phyloP scores from a whole-genome alignment of 306 rosid genomes.

The Prunus mongolica region DNA sequence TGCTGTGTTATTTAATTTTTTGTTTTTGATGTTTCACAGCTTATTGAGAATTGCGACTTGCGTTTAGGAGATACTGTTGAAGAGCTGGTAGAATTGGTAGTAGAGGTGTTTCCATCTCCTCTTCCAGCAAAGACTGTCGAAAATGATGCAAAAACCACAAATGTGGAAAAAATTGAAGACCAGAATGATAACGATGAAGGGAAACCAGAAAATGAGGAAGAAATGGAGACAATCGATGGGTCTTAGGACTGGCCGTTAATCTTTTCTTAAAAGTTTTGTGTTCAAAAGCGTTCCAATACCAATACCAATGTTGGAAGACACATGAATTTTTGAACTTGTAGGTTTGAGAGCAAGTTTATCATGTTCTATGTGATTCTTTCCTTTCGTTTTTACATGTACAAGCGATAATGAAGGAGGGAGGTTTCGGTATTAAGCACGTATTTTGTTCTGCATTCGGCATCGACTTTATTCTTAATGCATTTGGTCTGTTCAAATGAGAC shows the following conservation, averaged over 20 bases:
- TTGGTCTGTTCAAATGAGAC: neutral
- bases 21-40: constrained; percentile 30
- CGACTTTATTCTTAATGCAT: neutral
- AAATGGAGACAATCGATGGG: constrained; percentile 36
- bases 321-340: neutral
- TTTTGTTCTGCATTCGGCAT: neutral
- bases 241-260: neutral
- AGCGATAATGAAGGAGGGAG: no score
- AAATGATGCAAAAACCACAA: constrained; percentile 17
- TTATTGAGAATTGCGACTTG: constrained; percentile 35
- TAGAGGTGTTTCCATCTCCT: constrained; percentile 39
- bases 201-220: constrained; percentile 16
- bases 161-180: constrained; percentile 9
- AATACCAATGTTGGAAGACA: neutral
- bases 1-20: constrained; percentile 1
- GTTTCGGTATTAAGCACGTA: no score
- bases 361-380: no score
- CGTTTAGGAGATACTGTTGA: constrained; percentile 42
- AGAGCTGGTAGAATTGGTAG: constrained; percentile 51
- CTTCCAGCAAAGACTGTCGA: constrained; percentile 21
- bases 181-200: constrained; percentile 6
- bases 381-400: no score
- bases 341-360: neutral
- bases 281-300: neutral
- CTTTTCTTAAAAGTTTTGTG: neutral